phyloP scores from a whole-genome alignment of 1,284 basidiomycete genomes.

The Boletus smithii region DNA sequence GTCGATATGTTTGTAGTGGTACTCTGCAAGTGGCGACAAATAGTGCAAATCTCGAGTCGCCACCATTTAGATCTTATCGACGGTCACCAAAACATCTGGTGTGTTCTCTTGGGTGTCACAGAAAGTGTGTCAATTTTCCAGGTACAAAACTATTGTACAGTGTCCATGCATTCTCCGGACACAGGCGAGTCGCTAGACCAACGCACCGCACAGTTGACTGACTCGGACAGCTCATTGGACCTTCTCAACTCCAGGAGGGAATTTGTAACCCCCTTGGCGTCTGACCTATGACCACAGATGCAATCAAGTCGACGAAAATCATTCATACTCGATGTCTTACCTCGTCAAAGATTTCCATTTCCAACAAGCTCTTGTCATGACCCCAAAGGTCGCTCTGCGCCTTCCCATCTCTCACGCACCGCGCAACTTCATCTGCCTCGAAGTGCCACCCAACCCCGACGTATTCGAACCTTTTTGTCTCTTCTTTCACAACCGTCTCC shows the following conservation, averaged over 20 bases:
- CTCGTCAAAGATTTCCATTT: conserved; percentile 81
- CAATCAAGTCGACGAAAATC: conserved; percentile 1
- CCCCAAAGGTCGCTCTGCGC: conserved; percentile 73
- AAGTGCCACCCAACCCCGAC: conserved; percentile 68
- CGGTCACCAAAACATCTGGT: too few species aligned
- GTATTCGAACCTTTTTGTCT: conserved; percentile 52
- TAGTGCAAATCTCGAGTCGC: too few species aligned
- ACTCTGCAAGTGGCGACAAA: not conserved
- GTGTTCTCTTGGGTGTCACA: too few species aligned
- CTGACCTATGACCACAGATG: conserved; percentile 39
- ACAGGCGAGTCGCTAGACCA: not conserved
- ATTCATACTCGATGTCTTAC: conserved; percentile 38
- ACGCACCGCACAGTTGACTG: not conserved
- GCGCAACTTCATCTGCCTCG: conserved; percentile 81
- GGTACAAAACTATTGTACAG: conserved; percentile 2
- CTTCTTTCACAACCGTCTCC: conserved; percentile 50
- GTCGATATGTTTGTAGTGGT: not conserved
- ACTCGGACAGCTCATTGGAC: conserved; percentile 27
- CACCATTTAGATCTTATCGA: too few species aligned
- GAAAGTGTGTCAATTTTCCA: not conserved
- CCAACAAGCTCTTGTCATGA: conserved; percentile 71
- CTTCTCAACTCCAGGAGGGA: conserved; percentile 48
- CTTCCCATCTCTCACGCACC: conserved; percentile 74
- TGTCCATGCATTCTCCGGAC: not conserved
- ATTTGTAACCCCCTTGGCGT: conserved; percentile 46